phyloP scores from a whole-genome alignment of 2,329 filamentous ascomycete genomes.

The Parascedosporium putredinis region DNA sequence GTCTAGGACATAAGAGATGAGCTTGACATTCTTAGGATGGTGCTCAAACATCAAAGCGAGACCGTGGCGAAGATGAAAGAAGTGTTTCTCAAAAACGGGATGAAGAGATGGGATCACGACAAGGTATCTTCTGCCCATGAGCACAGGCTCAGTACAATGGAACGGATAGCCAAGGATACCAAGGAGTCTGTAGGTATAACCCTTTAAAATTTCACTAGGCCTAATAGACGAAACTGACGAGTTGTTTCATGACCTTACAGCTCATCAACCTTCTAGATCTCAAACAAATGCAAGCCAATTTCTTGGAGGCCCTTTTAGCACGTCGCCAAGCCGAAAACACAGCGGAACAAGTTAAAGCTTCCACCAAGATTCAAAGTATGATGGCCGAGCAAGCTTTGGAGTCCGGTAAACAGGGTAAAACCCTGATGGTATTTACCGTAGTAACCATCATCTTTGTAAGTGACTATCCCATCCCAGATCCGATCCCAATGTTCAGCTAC shows the following conservation, averaged over 20 bases:
- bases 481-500: background rate
- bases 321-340: background rate
- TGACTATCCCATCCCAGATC: conserved; percentile 1
- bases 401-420: conserved; percentile 10
- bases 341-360: background rate
- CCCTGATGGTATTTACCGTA: conserved; percentile 10
- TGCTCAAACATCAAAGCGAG: conserved; percentile 7
- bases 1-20: conserved; percentile 10
- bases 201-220: background rate
- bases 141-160: background rate
- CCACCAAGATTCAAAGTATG: background rate
- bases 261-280: conserved; percentile 9
- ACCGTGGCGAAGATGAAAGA: background rate
- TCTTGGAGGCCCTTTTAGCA: conserved; percentile 8
- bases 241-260: background rate
- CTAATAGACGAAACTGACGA: background rate
- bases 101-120: background rate
- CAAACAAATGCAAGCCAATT: conserved; percentile 11
- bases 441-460: conserved; percentile 11
- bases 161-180: background rate
- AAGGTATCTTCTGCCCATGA: background rate
- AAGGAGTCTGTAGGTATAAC: background rate
- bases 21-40: conserved; percentile 8
- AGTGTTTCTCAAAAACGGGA: background rate
- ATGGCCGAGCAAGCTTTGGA: conserved; percentile 7